Evolutionary conservation across 2,329 filamentous ascomycete genomes (phyloP).

Genomic region (Botrytis tulipae): DNA sequence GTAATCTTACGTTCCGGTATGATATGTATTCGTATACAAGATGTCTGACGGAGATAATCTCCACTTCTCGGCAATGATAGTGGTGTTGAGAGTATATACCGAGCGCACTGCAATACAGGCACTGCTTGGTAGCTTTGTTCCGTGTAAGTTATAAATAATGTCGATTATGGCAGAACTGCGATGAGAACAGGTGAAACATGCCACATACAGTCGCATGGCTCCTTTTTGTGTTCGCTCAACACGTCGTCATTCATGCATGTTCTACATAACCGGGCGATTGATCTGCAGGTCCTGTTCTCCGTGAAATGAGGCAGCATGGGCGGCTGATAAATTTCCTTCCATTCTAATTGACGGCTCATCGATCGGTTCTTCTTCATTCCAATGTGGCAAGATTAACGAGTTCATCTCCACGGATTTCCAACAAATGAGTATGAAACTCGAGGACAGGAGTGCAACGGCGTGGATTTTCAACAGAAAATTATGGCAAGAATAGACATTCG

Average conservation of each 20-base stretch:
- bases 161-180: background rate
- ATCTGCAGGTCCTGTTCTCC: background rate
- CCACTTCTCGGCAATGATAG: background rate
- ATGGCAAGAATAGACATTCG: background rate
- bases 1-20: too few species aligned
- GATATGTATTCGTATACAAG: background rate
- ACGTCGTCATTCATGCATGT: background rate
- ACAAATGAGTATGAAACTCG: background rate
- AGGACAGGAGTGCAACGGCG: background rate
- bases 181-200: too few species aligned
- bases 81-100: background rate
- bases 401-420: background rate
- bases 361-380: background rate
- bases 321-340: background rate
- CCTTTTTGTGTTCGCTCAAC: background rate
- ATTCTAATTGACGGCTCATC: background rate
- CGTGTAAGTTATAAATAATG: too few species aligned
- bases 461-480: background rate
- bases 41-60: background rate
- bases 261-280: background rate
- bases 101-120: background rate
- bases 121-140: background rate
- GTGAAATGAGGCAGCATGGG: background rate
- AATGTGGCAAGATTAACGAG: background rate
- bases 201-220: background rate